Conservation (phyloP, 192 early-diverging fungal genomes). For the Piromyces sp. region DNA sequence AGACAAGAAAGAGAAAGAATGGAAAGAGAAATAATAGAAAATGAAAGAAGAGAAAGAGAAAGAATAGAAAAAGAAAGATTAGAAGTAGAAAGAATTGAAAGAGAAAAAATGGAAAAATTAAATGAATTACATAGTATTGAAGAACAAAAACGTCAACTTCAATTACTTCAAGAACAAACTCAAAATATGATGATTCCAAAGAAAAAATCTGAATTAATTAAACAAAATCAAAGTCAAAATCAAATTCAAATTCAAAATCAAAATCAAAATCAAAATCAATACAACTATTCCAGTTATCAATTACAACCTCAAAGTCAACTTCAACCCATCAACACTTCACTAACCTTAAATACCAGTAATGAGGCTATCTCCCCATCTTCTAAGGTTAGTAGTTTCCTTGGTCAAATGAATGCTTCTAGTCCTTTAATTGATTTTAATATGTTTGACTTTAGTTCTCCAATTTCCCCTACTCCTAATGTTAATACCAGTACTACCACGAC, state of each 20-base stretch:
- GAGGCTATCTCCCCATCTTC: not conserved
- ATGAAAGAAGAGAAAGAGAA: not conserved
- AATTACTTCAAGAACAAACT: not conserved
- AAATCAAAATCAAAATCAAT: too few species aligned
- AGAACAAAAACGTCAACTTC: not conserved
- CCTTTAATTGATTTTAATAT: not conserved
- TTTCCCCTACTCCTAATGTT: not conserved
- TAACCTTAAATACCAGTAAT: not conserved
- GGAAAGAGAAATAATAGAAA: not conserved
- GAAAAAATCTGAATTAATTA: not conserved
- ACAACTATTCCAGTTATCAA: not conserved
- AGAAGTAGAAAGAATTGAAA: not conserved
- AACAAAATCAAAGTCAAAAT: not conserved
- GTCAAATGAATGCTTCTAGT: not conserved
- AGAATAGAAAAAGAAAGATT: not conserved
- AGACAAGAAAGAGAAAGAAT: not conserved
- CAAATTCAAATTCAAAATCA: too few species aligned
- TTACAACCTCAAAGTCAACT: not conserved
- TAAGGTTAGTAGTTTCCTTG: not conserved
- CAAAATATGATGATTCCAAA: not conserved
- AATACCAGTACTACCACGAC: not conserved
- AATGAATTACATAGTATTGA: not conserved
- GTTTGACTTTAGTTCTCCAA: not conserved
- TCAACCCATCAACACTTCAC: not conserved
- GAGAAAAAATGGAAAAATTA: not conserved